A percentile compares a stretch with the other conserved stretches of the same genome.
phyloP scores from a whole-genome alignment of 352 stramenopile species.

The Phytophthora hybrid region DNA sequence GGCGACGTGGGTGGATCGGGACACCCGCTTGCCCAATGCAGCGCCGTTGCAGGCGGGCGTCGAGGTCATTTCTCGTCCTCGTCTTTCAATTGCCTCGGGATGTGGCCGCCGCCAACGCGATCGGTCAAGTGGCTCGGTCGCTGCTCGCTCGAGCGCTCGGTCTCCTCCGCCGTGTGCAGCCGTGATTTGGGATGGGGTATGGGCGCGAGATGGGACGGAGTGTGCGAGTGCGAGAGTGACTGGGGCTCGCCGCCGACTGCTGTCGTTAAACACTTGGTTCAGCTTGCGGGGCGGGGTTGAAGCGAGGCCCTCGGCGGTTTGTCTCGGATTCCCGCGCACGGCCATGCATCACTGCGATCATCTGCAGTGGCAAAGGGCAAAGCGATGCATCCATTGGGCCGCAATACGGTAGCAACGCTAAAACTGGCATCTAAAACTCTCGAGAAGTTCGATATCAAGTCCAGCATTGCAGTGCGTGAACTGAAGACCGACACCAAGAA shows the following conservation, averaged over 20 bases:
- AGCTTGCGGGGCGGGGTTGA: constrained; percentile 28
- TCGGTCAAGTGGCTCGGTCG: constrained; percentile 26
- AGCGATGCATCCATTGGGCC: constrained; percentile 16
- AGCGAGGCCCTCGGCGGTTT: constrained; percentile 12
- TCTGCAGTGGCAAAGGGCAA: neutral
- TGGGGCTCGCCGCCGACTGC: neutral
- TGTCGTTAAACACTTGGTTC: constrained; percentile 29
- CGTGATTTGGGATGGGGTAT: constrained; percentile 38
- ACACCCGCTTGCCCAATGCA: constrained; percentile 5
- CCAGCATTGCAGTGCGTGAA: neutral
- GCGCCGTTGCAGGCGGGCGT: constrained; percentile 24
- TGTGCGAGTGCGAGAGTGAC: constrained; percentile 6
- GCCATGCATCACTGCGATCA: constrained; percentile 25
- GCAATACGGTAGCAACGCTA: neutral
- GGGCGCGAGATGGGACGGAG: constrained; percentile 20
- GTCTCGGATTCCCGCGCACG: constrained; percentile 35
- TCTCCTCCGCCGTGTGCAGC: constrained; percentile 10
- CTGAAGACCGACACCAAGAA: neutral
- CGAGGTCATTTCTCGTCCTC: constrained; percentile 27
- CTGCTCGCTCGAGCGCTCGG: neutral
- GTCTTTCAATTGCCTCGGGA: neutral
- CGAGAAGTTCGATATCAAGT: neutral
- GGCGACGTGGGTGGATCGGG: neutral
- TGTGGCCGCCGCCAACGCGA: neutral
- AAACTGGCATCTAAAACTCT: neutral